Percentiles rank a stretch among this genome's conserved stretches.
These are phyloP conservation scores for Cerrena zonata DNA, from an alignment of 1,284 basidiomycete genomes.

Conservation along the genomic window DNA sequence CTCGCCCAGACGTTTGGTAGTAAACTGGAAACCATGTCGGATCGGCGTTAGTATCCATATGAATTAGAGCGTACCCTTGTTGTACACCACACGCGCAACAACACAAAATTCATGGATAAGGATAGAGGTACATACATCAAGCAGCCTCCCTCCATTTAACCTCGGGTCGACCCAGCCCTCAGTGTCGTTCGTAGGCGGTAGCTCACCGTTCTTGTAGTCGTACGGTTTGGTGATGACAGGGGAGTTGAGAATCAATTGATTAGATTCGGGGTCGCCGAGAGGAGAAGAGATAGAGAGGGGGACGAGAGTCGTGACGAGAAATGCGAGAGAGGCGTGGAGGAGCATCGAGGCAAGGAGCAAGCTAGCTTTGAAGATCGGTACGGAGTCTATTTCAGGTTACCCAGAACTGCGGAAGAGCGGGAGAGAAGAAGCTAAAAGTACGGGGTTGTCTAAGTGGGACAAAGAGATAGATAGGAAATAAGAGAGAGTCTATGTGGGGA, in stretches of 20 bases:
- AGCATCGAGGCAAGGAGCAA: not conserved
- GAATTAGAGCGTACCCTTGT: too few relatives aligned
- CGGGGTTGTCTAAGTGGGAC: not conserved
- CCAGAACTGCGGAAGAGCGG: not conserved
- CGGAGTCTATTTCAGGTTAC: not conserved
- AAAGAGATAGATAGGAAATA: not conserved
- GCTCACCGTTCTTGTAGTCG: constrained; percentile 23
- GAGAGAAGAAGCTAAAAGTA: not conserved
- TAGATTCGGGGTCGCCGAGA: not conserved
- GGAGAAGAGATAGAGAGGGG: not conserved
- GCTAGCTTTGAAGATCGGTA: not conserved
- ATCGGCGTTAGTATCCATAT: too few relatives aligned
- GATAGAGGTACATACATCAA: constrained; percentile 52
- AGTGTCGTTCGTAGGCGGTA: constrained; percentile 23
- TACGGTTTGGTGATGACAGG: not conserved
- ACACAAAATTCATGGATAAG: not conserved
- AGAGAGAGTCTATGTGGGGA: not conserved
- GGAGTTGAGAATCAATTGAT: not conserved
- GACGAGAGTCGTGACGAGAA: not conserved
- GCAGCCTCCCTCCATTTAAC: constrained; percentile 58
- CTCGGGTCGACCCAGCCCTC: constrained; percentile 68
- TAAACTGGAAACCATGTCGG: constrained; percentile 47
- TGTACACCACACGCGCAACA: too few relatives aligned
- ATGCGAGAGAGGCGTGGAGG: not conserved
- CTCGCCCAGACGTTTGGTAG: constrained; percentile 42